phyloP scores from a whole-genome alignment of 2,329 filamentous ascomycete genomes.

The Stachybotrys chartarum region DNA sequence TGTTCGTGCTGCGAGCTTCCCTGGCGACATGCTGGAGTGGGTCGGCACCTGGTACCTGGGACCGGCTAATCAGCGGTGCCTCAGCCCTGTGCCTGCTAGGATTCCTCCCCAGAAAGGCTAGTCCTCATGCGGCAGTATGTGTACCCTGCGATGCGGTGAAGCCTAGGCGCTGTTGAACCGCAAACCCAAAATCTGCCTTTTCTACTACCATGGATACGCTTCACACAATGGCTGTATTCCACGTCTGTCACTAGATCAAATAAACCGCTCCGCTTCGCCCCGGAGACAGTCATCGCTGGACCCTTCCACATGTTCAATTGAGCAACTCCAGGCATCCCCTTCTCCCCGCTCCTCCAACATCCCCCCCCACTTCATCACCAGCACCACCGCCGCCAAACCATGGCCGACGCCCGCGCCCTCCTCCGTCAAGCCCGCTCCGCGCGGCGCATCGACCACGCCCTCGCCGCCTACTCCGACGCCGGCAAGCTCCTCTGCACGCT shows the following conservation, averaged over 20 bases:
- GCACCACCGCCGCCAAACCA: conserved; percentile 22
- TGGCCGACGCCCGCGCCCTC: conserved; percentile 75
- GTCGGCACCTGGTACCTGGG: not conserved
- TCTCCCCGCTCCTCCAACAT: not conserved
- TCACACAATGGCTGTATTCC: not conserved
- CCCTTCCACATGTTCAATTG: not conserved
- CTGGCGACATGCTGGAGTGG: not conserved
- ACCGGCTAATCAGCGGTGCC: not conserved
- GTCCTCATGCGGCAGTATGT: not conserved
- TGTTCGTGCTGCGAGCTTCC: not conserved
- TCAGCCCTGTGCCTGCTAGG: not conserved
- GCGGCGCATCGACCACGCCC: conserved; percentile 63
- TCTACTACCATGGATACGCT: not conserved
- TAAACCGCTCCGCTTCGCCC: not conserved
- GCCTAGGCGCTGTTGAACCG: not conserved
- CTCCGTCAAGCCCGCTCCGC: conserved; percentile 71
- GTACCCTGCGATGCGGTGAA: not conserved
- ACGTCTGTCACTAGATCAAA: not conserved
- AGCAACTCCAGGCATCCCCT: not conserved
- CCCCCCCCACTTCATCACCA: conserved; percentile 6
- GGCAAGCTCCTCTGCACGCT: conserved; percentile 62
- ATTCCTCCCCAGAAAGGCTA: not conserved
- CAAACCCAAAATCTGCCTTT: not conserved
- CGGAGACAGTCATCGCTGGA: not conserved
- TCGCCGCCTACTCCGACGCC: conserved; percentile 59